Evolutionary conservation across 2,329 filamentous ascomycete species (phyloP), one percentile per base, ranked within the genome.

Genomic region (Septoria petroselini): DNA sequence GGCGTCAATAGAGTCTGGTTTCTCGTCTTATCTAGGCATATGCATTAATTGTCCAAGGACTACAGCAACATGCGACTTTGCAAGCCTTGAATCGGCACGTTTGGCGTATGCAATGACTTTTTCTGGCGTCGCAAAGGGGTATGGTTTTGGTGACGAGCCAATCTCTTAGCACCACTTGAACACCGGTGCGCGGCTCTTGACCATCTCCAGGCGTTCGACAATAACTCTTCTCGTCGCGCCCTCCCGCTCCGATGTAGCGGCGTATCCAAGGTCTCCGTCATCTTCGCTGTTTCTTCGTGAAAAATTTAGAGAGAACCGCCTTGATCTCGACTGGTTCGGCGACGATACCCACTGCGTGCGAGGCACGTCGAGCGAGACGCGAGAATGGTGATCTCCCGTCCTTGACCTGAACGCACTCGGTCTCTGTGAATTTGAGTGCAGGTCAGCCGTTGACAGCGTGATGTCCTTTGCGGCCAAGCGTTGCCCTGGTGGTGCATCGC

Each of bases 171-270:
- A 98, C 88, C 93, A 98, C 37, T 88, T 95, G 71, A 98, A 98
- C 25, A 98, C 90, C 1, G 93, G 93, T 66, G 95, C 94, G 68
- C 86, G 86, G 66, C 84, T 88, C 77, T 97, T 97, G 55, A 98
- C 93, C 53, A 91, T 87, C 75, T 98, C 93, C 51, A 98, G 73
- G 56, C 93, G 79, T 76, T 98, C 93, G 40, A 98, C 91, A 75
- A 98, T 97, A 40, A 98, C 93, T 71, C 93, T 95, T 62, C 91
- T 81, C 67, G 86, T 84, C 63, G 90, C 88, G 9, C 88, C 88
- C 70, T 97, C 93, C 81, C 95, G 89, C 19, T 89, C 93, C 68
- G 91, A 88, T 0, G 93, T 93, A 1, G 91, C 91, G 8, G 91
- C 89, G 70, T 95, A 98, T 7, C 93, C 93, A 21, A 98, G 73